phyloP scores from a whole-genome alignment of 345 rosid species.

The Eucalyptus rudis region DNA sequence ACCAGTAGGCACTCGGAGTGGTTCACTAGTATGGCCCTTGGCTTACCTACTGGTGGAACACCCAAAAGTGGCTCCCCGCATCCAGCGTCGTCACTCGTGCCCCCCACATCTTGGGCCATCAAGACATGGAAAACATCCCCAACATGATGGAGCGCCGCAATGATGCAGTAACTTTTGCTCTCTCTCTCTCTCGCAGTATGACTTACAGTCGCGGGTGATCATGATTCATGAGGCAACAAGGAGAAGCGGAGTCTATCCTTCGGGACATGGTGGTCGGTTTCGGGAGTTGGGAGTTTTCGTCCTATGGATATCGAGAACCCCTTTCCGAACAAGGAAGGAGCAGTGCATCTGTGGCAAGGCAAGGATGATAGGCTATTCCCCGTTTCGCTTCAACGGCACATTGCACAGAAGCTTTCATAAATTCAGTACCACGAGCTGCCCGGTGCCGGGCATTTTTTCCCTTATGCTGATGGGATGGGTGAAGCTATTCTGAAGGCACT shows the following conservation, averaged over 20 bases:
- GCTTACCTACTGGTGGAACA: constrained; percentile 51
- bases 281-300: constrained; percentile 63
- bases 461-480: constrained; percentile 26
- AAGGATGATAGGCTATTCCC: constrained; percentile 49
- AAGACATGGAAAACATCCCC: constrained; percentile 11
- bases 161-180: not conserved
- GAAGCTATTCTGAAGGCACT: constrained; percentile 35
- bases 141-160: not conserved
- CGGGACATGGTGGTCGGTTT: constrained; percentile 51
- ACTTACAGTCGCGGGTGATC: constrained; percentile 2
- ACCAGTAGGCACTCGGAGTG: constrained; percentile 35
- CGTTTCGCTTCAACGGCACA: constrained; percentile 25
- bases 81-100: constrained; percentile 8
- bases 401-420: constrained; percentile 31
- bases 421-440: constrained; percentile 44
- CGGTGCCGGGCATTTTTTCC: constrained; percentile 41
- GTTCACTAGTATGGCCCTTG: constrained; percentile 31
- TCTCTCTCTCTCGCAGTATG: not conserved
- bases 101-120: constrained; percentile 12
- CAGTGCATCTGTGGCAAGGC: constrained; percentile 64
- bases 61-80: constrained; percentile 27
- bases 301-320: constrained; percentile 55
- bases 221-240: constrained; percentile 24
- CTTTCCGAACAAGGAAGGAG: constrained; percentile 32
- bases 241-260: constrained; percentile 38